These are phyloP conservation scores for Penicillium steckii DNA, from an alignment of 495 filamentous ascomycete species.

Conservation along the genomic window DNA sequence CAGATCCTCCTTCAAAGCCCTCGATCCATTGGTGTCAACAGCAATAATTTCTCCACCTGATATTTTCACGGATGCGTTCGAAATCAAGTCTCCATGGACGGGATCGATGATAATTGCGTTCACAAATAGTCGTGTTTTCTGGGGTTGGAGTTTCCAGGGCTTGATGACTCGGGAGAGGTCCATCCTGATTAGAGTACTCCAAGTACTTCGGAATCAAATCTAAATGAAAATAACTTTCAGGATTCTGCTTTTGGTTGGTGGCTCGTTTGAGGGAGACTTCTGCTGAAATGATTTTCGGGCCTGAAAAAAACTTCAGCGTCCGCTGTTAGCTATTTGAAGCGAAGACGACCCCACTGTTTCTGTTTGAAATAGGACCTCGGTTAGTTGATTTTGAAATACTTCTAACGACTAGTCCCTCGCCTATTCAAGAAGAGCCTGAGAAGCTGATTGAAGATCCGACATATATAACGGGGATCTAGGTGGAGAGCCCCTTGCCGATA, in stretches of 20 bases:
- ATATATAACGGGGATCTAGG: not conserved
- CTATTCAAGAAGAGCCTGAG: not conserved
- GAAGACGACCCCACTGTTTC: not conserved
- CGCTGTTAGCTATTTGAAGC: too few relatives aligned
- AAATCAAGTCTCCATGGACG: constrained; percentile 21
- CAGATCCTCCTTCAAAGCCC: not conserved
- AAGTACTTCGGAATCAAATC: too few relatives aligned
- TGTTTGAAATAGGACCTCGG: not conserved
- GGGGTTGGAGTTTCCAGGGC: constrained; percentile 30
- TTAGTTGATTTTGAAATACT: not conserved
- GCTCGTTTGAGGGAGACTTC: too few relatives aligned
- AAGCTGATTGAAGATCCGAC: not conserved
- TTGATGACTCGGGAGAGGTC: constrained; percentile 23
- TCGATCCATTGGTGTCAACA: constrained; percentile 7
- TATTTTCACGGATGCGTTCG: constrained; percentile 23
- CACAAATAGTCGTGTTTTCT: constrained; percentile 20
- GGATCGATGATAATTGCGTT: constrained; percentile 35
- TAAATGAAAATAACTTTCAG: not conserved
- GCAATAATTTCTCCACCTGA: constrained; percentile 22
- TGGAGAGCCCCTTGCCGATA: constrained; percentile 2
- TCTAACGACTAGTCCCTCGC: not conserved
- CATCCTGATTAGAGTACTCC: constrained; percentile 5
- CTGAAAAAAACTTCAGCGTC: too few relatives aligned
- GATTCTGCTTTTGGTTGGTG: too few relatives aligned
- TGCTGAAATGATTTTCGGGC: too few relatives aligned